A percentile compares a stretch with the other conserved stretches of the same genome.
Evolutionary conservation across 1,139 yeast genomes (phyloP).

Genomic region (Blastobotrys arbuscula): DNA sequence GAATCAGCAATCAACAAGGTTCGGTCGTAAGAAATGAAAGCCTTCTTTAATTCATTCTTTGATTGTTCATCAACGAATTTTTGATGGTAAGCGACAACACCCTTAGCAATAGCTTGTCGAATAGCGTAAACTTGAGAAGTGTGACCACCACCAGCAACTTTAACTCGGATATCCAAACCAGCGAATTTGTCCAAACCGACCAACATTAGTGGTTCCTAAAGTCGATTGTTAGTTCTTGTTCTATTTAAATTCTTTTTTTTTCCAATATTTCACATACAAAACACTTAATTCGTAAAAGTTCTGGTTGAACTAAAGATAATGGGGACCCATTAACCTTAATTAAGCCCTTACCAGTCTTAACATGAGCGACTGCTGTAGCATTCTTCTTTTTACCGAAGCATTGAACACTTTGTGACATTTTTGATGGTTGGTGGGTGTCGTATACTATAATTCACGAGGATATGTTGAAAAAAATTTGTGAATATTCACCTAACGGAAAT

Average conservation of each 20-base stretch:
- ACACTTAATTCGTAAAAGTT: conserved; percentile 68
- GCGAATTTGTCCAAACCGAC: conserved; percentile 99
- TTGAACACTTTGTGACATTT: conserved; percentile 36
- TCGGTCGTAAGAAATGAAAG: conserved; percentile 97
- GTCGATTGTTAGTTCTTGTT: conserved; percentile 85
- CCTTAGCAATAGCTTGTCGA: conserved; percentile 99
- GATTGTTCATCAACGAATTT: conserved; percentile 99
- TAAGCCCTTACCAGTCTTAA: conserved; percentile 98
- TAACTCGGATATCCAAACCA: conserved; percentile 96
- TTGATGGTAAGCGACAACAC: conserved; percentile 99
- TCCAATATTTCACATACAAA: background rate
- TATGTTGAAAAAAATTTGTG: background rate
- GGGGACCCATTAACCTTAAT: conserved; percentile 99
- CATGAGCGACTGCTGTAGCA: conserved; percentile 99
- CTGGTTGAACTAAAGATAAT: conserved; percentile 98
- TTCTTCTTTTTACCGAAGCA: conserved; percentile 99
- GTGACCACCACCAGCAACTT: conserved; percentile 99
- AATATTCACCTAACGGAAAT: background rate
- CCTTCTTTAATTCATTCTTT: conserved; percentile 98
- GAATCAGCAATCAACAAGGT: conserved; percentile 99
- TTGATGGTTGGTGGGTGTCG: conserved; percentile 12
- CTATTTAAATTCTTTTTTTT: background rate
- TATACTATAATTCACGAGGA: background rate
- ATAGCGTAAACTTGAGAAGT: conserved; percentile 99
- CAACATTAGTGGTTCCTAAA: conserved; percentile 96